Conservation (phyloP, 768 basidiomycete species). For the Lyophyllum atratum region DNA sequence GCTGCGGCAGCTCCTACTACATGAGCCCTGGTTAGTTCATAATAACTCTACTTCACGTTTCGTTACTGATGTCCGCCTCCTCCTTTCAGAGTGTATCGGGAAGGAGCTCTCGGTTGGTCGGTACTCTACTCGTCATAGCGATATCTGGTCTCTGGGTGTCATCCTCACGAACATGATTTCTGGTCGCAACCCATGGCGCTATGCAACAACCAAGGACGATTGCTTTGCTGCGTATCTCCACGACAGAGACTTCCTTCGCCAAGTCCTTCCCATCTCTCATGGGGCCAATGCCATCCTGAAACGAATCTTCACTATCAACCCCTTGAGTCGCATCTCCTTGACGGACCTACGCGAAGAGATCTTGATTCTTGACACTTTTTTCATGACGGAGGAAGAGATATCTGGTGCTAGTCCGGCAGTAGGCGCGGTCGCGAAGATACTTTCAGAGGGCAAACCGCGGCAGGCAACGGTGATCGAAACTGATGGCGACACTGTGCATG, state of each 20-base stretch:
- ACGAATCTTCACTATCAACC: conserved; percentile 70
- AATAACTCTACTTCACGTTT: neutral
- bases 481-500: conserved; percentile 1
- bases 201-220: conserved; percentile 65
- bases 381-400: conserved; percentile 53
- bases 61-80: conserved; percentile 8
- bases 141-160: conserved; percentile 77
- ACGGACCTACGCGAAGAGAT: conserved; percentile 60
- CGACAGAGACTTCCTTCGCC: conserved; percentile 62
- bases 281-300: conserved; percentile 68
- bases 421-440: conserved; percentile 17
- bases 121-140: conserved; percentile 64
- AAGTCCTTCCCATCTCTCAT: conserved; percentile 72
- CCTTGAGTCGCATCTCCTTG: conserved; percentile 61
- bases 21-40: conserved; percentile 66
- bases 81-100: conserved; percentile 53
- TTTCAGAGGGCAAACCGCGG: conserved; percentile 5
- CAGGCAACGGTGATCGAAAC: conserved; percentile 3
- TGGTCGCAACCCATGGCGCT: conserved; percentile 77
- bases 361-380: conserved; percentile 59
- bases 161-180: conserved; percentile 84
- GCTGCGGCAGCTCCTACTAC: conserved; percentile 62
- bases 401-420: conserved; percentile 26
- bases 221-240: conserved; percentile 66
- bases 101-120: conserved; percentile 41